A percentile compares a stretch with the other conserved stretches of the same genome.
These are phyloP conservation scores for Aspergillus sparsus DNA, from an alignment of 495 filamentous ascomycete species.

Conservation along the genomic window DNA sequence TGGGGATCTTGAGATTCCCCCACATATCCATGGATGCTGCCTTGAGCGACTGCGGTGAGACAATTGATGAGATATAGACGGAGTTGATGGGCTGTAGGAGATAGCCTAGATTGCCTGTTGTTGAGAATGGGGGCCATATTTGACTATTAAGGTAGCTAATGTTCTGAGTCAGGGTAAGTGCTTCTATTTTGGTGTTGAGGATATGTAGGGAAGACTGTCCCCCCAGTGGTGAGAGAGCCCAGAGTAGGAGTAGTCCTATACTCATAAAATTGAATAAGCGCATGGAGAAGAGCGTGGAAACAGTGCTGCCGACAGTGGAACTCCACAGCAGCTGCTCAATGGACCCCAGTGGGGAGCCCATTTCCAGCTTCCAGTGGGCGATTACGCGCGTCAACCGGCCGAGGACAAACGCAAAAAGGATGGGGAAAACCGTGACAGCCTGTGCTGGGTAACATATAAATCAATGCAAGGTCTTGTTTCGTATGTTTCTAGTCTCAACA, in stretches of 20 bases:
- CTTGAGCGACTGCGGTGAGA: not conserved
- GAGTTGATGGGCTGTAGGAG: not conserved
- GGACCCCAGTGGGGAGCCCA: not conserved
- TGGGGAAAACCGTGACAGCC: slow-evolving; percentile 2
- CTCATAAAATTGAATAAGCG: not conserved
- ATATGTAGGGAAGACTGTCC: slow-evolving; percentile 10
- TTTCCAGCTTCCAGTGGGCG: slow-evolving; percentile 7
- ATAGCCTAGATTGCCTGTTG: not conserved
- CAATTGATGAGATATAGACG: not conserved
- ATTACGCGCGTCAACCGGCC: slow-evolving; percentile 1
- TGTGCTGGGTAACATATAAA: not conserved
- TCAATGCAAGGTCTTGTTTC: not conserved
- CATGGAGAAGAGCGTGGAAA: not conserved
- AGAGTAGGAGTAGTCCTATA: not conserved
- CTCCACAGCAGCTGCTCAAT: slow-evolving; percentile 5
- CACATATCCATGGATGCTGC: slow-evolving; percentile 1
- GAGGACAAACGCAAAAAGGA: not conserved
- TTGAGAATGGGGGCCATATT: not conserved
- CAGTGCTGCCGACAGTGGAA: not conserved
- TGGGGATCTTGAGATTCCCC: slow-evolving; percentile 8
- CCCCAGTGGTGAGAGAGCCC: slow-evolving; percentile 7
- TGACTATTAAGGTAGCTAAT: not conserved
- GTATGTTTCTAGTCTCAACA: not conserved
- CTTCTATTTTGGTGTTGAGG: not conserved
- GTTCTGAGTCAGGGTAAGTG: not conserved